Evolutionary conservation across 192 early-diverging fungal genomes (phyloP), one percentile per base, ranked within the genome.

Genomic region (Gamsiella multidivaricata): DNA sequence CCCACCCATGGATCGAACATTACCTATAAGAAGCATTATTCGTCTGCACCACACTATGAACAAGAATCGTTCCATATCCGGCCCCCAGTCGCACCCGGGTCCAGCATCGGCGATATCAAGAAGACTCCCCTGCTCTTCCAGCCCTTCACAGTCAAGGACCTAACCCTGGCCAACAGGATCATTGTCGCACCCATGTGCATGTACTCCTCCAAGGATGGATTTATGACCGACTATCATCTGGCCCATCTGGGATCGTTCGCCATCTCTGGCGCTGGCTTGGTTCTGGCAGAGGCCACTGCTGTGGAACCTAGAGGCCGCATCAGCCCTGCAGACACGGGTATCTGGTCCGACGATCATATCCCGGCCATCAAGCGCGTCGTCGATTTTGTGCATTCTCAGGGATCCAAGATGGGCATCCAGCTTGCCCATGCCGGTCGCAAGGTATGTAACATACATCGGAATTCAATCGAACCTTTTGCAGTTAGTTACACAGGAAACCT

Each of bases 371-470:
- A 83, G 45, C 81, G 81, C 3, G 80, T 95, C 8, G 88, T 84
- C 17, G 78, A 88, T 42, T 86, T 91, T 72, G 79, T 85, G 22
- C 93, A 95, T 49, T 57, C 86, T 0, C 84, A 88, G 29, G 91
- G 89, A 15, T 60, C 79, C 10, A 81, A 85, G 12, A 79, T 86
- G 29, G 91, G 87, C 47, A 91, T 96, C 65, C 94, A 97, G 71
- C 52, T 97, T 5, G 90, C 88, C 0, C 96, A 98, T 58, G 92
- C 92, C 23, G 94, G 95, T 7, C 87, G 94, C 51, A 96, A 97
- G 64, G 80, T 81, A 69, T 39, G 20, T 12, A 51, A 10, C 49
- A 23, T n/a, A n/a, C n/a, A n/a, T n/a, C n/a, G n/a, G n/a, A 25
- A 23, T 51, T 51, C 17, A 17, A 22, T 51, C 25, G n/a, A n/a